Evolutionary conservation across 805 yeast genomes (phyloP).

Genomic region (Metschnikowia matae): DNA sequence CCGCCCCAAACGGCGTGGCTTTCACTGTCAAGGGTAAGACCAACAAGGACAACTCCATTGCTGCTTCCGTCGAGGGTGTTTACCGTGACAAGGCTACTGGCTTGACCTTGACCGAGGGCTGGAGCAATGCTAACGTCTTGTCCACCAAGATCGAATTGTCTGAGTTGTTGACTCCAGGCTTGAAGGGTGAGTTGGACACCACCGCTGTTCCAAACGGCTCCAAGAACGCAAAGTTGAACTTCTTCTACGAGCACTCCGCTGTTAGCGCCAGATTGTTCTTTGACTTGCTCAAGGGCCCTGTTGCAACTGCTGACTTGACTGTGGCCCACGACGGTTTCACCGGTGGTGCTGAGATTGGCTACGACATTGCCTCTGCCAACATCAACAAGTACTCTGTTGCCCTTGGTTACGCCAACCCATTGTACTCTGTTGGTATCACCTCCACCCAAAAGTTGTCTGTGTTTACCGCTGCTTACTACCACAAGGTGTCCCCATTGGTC

Average conservation of each 20-base stretch:
- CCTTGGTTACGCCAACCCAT: slow-evolving; percentile 85
- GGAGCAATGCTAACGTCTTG: slow-evolving; percentile 91
- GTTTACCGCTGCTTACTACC: slow-evolving; percentile 95
- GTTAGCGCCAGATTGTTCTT: slow-evolving; percentile 93
- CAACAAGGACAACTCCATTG: slow-evolving; percentile 72
- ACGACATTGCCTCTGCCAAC: slow-evolving; percentile 90
- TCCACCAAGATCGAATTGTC: slow-evolving; percentile 90
- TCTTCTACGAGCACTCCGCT: slow-evolving; percentile 87
- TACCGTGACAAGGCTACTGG: slow-evolving; percentile 91
- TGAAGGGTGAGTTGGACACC: slow-evolving; percentile 88
- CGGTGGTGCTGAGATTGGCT: slow-evolving; percentile 95
- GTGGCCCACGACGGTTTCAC: slow-evolving; percentile 95
- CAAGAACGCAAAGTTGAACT: slow-evolving; percentile 84
- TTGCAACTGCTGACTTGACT: slow-evolving; percentile 91
- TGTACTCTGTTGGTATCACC: slow-evolving; percentile 80
- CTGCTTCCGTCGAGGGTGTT: slow-evolving; percentile 88
- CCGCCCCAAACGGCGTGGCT: slow-evolving; percentile 93
- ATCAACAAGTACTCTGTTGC: slow-evolving; percentile 93
- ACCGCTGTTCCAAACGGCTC: slow-evolving; percentile 79
- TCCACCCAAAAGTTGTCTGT: slow-evolving; percentile 84
- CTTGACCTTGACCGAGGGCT: slow-evolving; percentile 91
- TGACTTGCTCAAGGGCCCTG: slow-evolving; percentile 92
- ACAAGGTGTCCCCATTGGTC: slow-evolving; percentile 83
- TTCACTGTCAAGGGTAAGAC: slow-evolving; percentile 92
- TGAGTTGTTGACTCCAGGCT: slow-evolving; percentile 90